Base-by-base conservation (phyloP, 768 basidiomycete genomes). In the Hirschioporus abietinus region DNA sequence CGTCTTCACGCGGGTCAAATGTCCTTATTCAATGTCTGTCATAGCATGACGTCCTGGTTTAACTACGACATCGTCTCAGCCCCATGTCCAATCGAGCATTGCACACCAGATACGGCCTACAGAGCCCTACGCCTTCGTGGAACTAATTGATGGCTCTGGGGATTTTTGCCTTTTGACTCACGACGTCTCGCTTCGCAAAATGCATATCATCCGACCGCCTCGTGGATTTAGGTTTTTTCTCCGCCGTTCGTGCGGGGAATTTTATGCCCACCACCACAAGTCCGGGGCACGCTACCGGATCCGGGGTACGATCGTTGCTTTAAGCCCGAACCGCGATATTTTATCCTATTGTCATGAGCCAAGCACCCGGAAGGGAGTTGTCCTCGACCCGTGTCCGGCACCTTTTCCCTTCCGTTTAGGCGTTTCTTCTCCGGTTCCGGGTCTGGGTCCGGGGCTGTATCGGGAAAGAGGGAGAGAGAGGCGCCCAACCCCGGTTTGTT, bases 161-260 rank as follows among this genome's bases (percentile, higher is more conserved):
- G 42, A 15, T 52, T 52, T 52, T 52, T 52, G 42, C 42, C 42
- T 52, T 52, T 52, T 52, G 42, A 52, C 42, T 52, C 42, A 20
- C 42, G 42, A 52, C 42, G 42, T 12, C 42, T 52, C 42, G 42
- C 42, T 52, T 52, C 42, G 42, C 42, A 52, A 52, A 52, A 52
- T 52, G 20, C 15, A 20, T 52, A 52, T 36, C n/a, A 52, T 52
- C 42, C 42, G 42, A 52, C n/a, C 42, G 42, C 42, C 42, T 52
- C 42, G 42, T 52, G 42, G 42, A 52, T 52, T 52, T 52, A 52
- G 42, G 42, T 52, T 52, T 52, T 30, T 52, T 52, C 42, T 52
- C 42, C 42, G 42, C 42, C 42, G 42, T 52, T 20, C 42, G 6
- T 52, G 42, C 42, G 42, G 42, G 42, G 42, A 2, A 15, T 12